These are phyloP conservation scores for Arthrobotrys iridis DNA, from an alignment of 2,329 filamentous ascomycete genomes.

Conservation along the genomic window DNA sequence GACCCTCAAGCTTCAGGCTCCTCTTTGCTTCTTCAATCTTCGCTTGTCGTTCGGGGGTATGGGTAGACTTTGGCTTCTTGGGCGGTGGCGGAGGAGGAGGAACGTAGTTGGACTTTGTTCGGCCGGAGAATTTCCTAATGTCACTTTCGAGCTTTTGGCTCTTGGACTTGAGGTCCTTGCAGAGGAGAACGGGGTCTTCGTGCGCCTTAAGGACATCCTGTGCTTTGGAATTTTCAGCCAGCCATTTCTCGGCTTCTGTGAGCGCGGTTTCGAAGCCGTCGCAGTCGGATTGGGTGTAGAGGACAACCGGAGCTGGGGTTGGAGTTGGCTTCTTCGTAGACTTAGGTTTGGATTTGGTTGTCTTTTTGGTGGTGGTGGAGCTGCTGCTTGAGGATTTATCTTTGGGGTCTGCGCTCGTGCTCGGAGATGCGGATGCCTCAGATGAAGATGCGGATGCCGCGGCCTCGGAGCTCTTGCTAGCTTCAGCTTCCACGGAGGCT, in stretches of 20 bases:
- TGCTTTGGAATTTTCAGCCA: constrained; percentile 74
- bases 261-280: constrained; percentile 71
- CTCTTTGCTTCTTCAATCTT: constrained; percentile 10
- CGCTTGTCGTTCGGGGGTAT: not conserved
- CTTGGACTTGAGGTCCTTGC: constrained; percentile 76
- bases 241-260: constrained; percentile 75
- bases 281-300: constrained; percentile 79
- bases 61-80: constrained; percentile 3
- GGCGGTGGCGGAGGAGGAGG: constrained; percentile 37
- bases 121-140: constrained; percentile 30
- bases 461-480: constrained; percentile 11
- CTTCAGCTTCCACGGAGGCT: not conserved
- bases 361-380: constrained; percentile 60
- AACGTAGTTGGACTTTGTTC: constrained; percentile 33
- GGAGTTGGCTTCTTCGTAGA: constrained; percentile 60
- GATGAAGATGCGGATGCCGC: constrained; percentile 8
- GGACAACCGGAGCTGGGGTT: constrained; percentile 68
- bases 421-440: constrained; percentile 15
- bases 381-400: constrained; percentile 57
- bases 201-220: constrained; percentile 76
- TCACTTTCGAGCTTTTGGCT: constrained; percentile 33
- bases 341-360: constrained; percentile 60
- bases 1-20: constrained; percentile 62
- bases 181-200: constrained; percentile 78
- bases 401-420: constrained; percentile 24